Evolutionary conservation across 2,329 filamentous ascomycete species (phyloP).

Genomic region (Talaromyces sp.): DNA sequence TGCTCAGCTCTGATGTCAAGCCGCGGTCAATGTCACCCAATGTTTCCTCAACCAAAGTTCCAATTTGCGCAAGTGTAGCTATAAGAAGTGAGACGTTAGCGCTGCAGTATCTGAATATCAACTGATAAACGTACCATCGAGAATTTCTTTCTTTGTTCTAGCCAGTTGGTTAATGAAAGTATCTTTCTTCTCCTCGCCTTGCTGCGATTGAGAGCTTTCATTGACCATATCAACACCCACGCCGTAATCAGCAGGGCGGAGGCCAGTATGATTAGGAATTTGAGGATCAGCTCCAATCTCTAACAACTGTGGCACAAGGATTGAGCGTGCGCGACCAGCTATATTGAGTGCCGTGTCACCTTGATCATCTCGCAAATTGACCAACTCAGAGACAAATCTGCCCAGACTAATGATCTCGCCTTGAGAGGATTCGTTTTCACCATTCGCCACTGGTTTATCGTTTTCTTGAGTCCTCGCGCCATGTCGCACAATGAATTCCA

Average conservation of each 20-base stretch:
- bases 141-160: slow-evolving; percentile 43
- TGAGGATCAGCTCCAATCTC: slow-evolving; percentile 93
- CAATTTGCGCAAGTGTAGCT: slow-evolving; percentile 37
- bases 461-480: slow-evolving; percentile 35
- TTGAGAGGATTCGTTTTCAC: slow-evolving; percentile 43
- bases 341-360: slow-evolving; percentile 95
- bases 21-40: slow-evolving; percentile 72
- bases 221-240: slow-evolving; percentile 65
- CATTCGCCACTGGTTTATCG: slow-evolving; percentile 26
- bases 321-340: slow-evolving; percentile 88
- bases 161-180: slow-evolving; percentile 41
- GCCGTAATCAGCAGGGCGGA: slow-evolving; percentile 89
- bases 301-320: slow-evolving; percentile 92
- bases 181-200: slow-evolving; percentile 43
- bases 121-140: slow-evolving; percentile 35
- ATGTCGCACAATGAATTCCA: slow-evolving; percentile 91
- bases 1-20: slow-evolving; percentile 73
- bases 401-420: slow-evolving; percentile 74
- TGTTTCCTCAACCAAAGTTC: slow-evolving; percentile 70
- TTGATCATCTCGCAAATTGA: slow-evolving; percentile 88
- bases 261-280: slow-evolving; percentile 82
- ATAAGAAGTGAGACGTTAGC: slow-evolving; percentile 31
- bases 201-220: slow-evolving; percentile 40
- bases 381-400: slow-evolving; percentile 93
- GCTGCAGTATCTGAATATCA: neutral